Percentiles rank a stretch among this genome's conserved stretches.
phyloP scores from a whole-genome alignment of 345 rosid species.

The Eucalyptus regnans region DNA sequence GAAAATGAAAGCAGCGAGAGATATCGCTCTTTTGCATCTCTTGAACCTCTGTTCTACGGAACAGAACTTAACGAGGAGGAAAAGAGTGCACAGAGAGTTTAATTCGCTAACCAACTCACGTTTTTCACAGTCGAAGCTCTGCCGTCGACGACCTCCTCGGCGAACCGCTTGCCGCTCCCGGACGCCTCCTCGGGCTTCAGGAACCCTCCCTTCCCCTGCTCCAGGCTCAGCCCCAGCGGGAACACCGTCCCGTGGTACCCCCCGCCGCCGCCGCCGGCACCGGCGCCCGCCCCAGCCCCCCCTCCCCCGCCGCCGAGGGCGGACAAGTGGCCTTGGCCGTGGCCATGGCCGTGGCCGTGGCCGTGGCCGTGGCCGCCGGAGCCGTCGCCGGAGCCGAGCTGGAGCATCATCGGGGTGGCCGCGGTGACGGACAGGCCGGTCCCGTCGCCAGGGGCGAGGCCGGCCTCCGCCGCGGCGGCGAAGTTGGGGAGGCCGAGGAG shows the following conservation, averaged over 20 bases:
- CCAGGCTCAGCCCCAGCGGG: constrained; percentile 82
- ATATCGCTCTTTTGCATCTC: neutral
- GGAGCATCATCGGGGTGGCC: constrained; percentile 74
- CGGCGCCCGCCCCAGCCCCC: constrained; percentile 9
- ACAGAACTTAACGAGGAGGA: neutral
- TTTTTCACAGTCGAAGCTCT: constrained; percentile 54
- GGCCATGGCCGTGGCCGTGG: constrained; percentile 41
- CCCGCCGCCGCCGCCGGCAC: constrained; percentile 33
- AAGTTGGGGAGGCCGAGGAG: constrained; percentile 71
- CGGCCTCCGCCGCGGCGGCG: constrained; percentile 44
- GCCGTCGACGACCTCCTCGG: constrained; percentile 58
- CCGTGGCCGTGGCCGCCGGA: constrained; percentile 26
- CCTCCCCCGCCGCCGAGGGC: neutral
- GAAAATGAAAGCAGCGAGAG: neutral
- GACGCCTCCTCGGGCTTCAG: constrained; percentile 70
- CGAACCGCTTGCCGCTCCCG: constrained; percentile 70
- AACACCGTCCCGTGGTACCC: constrained; percentile 68
- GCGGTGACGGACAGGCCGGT: constrained; percentile 29
- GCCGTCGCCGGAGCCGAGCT: constrained; percentile 72
- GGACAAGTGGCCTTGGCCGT: constrained; percentile 10
- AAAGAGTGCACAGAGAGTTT: neutral
- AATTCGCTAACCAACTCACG: constrained; percentile 21
- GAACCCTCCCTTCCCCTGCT: constrained; percentile 80
- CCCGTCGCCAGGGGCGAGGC: constrained; percentile 34
- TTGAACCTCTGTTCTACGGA: neutral